Percentiles rank a stretch among this genome's conserved stretches.
Evolutionary conservation across 106 monocot species (phyloP).

Genomic region (Dioscorea alata): DNA sequence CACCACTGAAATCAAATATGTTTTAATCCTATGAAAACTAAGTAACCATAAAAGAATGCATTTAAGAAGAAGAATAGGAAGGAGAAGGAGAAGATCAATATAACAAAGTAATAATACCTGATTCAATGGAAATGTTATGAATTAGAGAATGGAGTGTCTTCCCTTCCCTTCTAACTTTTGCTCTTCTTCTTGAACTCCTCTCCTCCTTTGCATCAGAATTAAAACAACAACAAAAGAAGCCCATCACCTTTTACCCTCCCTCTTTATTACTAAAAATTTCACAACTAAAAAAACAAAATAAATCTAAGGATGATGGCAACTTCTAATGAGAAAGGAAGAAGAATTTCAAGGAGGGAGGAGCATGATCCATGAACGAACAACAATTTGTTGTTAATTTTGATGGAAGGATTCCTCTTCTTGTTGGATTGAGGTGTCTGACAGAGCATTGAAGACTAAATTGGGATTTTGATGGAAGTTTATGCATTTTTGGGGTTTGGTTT

Average conservation of each 20-base stretch:
- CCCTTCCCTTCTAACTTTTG: background rate
- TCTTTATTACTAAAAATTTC: no score
- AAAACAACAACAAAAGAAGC: background rate
- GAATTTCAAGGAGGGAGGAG: no score
- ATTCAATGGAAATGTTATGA: slow-evolving; percentile 30
- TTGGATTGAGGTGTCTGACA: background rate
- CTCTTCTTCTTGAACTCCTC: background rate
- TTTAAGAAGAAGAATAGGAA: background rate
- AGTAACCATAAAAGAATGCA: no score
- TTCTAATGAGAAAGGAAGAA: no score
- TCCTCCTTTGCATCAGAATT: background rate
- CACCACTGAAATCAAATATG: no score
- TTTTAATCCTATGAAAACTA: no score
- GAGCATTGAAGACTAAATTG: background rate
- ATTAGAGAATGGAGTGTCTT: slow-evolving; percentile 18
- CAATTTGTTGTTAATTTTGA: no score
- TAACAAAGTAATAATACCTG: slow-evolving; percentile 12
- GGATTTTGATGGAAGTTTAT: background rate
- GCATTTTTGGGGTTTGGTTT: background rate
- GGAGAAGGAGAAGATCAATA: background rate
- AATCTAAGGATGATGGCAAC: no score
- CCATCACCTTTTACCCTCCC: no score
- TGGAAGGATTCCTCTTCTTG: no score
- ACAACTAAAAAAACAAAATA: no score
- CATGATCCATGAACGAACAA: no score